Conservation (phyloP, 768 basidiomycete species). For the Gloeostereum incarnatum region DNA sequence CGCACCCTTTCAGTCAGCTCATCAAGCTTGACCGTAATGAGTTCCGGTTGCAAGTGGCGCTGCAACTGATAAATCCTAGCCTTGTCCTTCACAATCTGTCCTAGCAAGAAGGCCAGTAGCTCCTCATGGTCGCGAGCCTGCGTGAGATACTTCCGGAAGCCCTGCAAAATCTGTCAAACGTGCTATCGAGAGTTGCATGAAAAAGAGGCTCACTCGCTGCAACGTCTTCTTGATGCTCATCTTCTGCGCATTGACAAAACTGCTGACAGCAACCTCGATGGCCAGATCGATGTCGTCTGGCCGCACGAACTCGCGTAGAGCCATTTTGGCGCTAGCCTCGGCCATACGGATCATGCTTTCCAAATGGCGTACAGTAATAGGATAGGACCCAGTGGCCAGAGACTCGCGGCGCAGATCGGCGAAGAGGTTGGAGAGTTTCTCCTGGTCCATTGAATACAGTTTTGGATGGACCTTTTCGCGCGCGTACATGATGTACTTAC, state of each 20-base stretch:
- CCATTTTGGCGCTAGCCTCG: constrained; percentile 98
- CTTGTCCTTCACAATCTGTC: constrained; percentile 88
- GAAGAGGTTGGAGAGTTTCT: constrained; percentile 90
- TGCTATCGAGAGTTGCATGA: not conserved
- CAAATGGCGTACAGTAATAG: constrained; percentile 94
- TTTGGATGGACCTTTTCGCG: constrained; percentile 90
- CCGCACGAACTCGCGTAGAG: constrained; percentile 90
- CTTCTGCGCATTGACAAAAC: constrained; percentile 96
- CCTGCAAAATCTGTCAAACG: constrained; percentile 33
- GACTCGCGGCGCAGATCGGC: constrained; percentile 95
- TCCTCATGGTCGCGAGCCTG: constrained; percentile 96
- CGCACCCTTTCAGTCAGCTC: constrained; percentile 86
- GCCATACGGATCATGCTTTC: constrained; percentile 99
- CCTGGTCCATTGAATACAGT: constrained; percentile 90
- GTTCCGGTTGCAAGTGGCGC: constrained; percentile 66
- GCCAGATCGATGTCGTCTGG: constrained; percentile 96
- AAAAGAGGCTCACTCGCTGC: constrained; percentile 60
- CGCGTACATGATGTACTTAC: constrained; percentile 99
- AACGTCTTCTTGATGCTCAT: constrained; percentile 97
- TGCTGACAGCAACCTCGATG: constrained; percentile 90
- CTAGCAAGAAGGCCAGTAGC: constrained; percentile 87
- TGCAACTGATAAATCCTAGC: constrained; percentile 78
- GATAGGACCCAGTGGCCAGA: constrained; percentile 95
- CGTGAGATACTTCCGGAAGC: constrained; percentile 96
- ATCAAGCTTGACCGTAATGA: constrained; percentile 63